A percentile compares a stretch with the other conserved stretches of the same genome.
Evolutionary conservation across 139 green algal species (phyloP).

Genomic region (Chlamydomonas schloesseri): DNA sequence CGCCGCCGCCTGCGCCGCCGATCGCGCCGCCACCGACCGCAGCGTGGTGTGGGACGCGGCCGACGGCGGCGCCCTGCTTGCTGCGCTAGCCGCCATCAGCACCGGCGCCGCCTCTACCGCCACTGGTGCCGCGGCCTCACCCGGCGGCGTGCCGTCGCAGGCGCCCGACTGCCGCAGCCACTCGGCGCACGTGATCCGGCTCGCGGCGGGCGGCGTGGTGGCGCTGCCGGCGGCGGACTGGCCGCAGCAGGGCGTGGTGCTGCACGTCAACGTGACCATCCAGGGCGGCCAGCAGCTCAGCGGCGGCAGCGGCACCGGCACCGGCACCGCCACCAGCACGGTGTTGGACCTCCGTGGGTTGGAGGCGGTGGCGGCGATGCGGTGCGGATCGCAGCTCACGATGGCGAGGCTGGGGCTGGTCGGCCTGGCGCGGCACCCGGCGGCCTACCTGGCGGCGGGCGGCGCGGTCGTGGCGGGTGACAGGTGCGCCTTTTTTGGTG

Average conservation of each 20-base stretch:
- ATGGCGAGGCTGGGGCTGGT: neutral
- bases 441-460: neutral
- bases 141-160: neutral
- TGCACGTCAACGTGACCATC: neutral
- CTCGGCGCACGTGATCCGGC: neutral
- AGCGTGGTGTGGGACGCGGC: neutral
- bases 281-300: too few relatives aligned
- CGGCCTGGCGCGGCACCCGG: neutral
- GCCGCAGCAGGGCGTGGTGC: neutral
- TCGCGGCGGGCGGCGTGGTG: neutral
- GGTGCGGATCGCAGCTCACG: neutral
- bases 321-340: too few relatives aligned
- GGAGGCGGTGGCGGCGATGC: neutral
- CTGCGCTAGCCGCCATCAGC: neutral
- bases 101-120: too few relatives aligned
- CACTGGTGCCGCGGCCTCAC: too few relatives aligned
- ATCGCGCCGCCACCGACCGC: too few relatives aligned
- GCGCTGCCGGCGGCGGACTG: neutral
- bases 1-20: neutral
- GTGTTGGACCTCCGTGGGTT: neutral
- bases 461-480: too few relatives aligned
- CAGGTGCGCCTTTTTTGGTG: too few relatives aligned
- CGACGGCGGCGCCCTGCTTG: neutral
- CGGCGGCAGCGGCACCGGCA: too few relatives aligned
- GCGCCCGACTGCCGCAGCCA: neutral